Percentiles rank a stretch among this genome's conserved stretches.
Conservation (phyloP, 331 rosid genomes). For the Phaseolus coccineus region DNA sequence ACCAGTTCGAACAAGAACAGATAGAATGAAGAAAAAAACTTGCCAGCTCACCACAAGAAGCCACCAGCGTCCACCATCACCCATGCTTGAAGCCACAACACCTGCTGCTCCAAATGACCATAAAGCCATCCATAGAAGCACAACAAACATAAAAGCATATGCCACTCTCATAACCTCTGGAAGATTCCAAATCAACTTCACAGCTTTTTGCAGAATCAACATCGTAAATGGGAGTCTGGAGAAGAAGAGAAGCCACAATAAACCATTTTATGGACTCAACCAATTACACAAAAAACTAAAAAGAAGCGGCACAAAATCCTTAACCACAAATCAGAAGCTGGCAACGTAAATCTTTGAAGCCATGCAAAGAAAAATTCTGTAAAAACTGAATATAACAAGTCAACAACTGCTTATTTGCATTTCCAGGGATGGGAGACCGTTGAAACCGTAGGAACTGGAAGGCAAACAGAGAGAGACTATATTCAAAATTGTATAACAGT, state of each 20-base stretch:
- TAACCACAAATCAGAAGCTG: conserved; percentile 7
- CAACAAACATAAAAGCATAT: conserved; percentile 79
- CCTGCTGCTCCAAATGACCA: conserved; percentile 99
- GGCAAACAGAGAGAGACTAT: conserved; percentile 6
- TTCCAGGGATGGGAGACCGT: background rate
- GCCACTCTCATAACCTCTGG: conserved; percentile 85
- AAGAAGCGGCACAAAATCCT: background rate
- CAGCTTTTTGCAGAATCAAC: conserved; percentile 92
- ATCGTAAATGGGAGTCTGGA: conserved; percentile 93
- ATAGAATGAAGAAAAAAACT: conserved; percentile 77
- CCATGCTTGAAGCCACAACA: conserved; percentile 91
- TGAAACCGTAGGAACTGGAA: conserved; percentile 19
- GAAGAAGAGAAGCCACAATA: conserved; percentile 31
- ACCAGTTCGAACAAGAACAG: conserved; percentile 41
- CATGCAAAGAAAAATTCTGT: conserved; percentile 6
- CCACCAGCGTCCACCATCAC: conserved; percentile 94
- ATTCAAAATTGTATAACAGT: background rate
- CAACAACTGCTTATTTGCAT: conserved; percentile 20
- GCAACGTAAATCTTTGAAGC: conserved; percentile 3
- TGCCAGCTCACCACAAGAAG: conserved; percentile 99
- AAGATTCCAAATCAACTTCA: conserved; percentile 93
- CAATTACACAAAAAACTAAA: conserved; percentile 25
- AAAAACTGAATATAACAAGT: conserved; percentile 7
- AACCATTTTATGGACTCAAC: conserved; percentile 34
- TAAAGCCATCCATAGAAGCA: conserved; percentile 88